Percentiles rank a stretch among this genome's conserved stretches.
Evolutionary conservation across 768 basidiomycete genomes (phyloP).

Genomic region (Podaxis sp.): DNA sequence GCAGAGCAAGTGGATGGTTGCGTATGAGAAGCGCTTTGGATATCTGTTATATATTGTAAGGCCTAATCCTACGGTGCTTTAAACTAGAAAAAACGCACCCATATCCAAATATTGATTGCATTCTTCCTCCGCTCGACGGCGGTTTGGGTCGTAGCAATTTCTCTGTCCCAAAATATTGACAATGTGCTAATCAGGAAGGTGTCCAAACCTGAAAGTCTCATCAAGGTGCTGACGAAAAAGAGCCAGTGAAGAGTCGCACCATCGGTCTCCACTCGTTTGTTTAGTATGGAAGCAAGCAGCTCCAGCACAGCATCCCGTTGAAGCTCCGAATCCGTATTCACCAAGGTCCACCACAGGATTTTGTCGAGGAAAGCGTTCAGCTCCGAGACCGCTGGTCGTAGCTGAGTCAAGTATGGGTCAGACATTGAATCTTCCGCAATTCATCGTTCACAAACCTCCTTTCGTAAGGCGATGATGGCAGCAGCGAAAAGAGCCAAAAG

Average conservation of each 20-base stretch:
- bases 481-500: constrained; percentile 67
- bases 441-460: constrained; percentile 49
- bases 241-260: constrained; percentile 40
- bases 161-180: constrained; percentile 45
- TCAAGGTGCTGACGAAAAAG: background rate
- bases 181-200: constrained; percentile 43
- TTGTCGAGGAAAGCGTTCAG: constrained; percentile 49
- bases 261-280: constrained; percentile 69
- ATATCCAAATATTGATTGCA: constrained; percentile 63
- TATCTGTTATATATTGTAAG: constrained; percentile 43
- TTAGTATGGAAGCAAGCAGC: constrained; percentile 53
- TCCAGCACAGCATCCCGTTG: constrained; percentile 59
- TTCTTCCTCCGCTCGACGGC: constrained; percentile 40
- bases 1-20: constrained; percentile 56
- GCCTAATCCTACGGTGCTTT: background rate
- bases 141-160: constrained; percentile 36
- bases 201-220: constrained; percentile 38
- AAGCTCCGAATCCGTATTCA: constrained; percentile 39
- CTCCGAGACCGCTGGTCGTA: constrained; percentile 46
- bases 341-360: constrained; percentile 61
- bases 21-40: constrained; percentile 78
- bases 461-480: constrained; percentile 59
- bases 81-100: constrained; percentile 45
- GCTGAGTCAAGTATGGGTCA: constrained; percentile 34
- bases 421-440: background rate